Evolutionary conservation across 1,284 basidiomycete genomes (phyloP).

Genomic region (Amylostereum areolatum): DNA sequence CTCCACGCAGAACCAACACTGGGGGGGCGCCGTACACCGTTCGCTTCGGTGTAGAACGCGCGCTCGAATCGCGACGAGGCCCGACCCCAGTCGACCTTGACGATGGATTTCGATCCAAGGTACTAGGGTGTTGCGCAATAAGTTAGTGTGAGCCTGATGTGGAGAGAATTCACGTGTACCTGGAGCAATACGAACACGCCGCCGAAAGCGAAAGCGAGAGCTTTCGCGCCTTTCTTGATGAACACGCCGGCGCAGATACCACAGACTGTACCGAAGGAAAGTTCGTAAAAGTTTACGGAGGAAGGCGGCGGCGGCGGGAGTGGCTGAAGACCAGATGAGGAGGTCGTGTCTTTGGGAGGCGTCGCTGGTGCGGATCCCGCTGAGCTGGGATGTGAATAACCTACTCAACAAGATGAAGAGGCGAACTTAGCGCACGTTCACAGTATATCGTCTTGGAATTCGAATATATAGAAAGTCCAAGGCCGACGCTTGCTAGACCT

Average conservation of each 20-base stretch:
- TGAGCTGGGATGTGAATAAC: background rate
- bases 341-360: constrained; percentile 4
- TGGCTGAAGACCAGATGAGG: background rate
- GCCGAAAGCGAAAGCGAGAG: constrained; percentile 78
- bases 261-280: constrained; percentile 83
- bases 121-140: constrained; percentile 47
- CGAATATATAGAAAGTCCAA: constrained; percentile 19
- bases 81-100: constrained; percentile 77
- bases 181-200: constrained; percentile 85
- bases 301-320: constrained; percentile 58
- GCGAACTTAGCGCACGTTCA: constrained; percentile 22
- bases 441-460: constrained; percentile 20
- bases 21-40: constrained; percentile 48
- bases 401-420: background rate
- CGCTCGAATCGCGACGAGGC: constrained; percentile 65
- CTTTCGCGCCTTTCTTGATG: constrained; percentile 87
- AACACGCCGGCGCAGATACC: constrained; percentile 91
- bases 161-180: constrained; percentile 37
- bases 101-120: constrained; percentile 60
- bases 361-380: constrained; percentile 1
- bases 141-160: background rate
- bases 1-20: constrained; percentile 63
- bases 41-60: constrained; percentile 58
- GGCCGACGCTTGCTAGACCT: constrained; percentile 18
- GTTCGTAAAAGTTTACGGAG: constrained; percentile 72